Evolutionary conservation across 257 asterid genomes (phyloP).

Genomic region (Echites panduratus): DNA sequence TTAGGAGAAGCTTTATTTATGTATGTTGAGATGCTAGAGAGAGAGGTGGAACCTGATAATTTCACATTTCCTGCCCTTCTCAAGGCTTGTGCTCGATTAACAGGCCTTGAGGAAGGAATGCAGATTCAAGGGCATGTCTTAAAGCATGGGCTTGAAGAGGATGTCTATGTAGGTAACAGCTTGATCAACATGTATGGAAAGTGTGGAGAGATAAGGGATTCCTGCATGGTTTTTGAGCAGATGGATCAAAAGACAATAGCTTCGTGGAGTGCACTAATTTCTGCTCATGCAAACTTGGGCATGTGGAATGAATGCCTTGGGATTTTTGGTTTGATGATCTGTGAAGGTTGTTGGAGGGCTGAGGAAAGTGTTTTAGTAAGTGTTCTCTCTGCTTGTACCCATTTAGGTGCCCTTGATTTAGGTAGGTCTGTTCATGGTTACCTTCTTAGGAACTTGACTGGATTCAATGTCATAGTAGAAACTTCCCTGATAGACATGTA

Average conservation of each 20-base stretch:
- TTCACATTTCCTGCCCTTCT: constrained; percentile 64
- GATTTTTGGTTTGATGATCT: constrained; percentile 43
- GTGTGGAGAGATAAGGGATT: constrained; percentile 35
- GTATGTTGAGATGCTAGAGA: constrained; percentile 54
- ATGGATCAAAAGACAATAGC: constrained; percentile 55
- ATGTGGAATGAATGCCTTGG: constrained; percentile 59
- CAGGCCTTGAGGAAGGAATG: constrained; percentile 34
- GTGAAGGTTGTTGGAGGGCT: constrained; percentile 43
- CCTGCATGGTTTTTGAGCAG: constrained; percentile 41
- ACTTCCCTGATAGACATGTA: constrained; percentile 69
- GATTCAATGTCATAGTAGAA: constrained; percentile 54
- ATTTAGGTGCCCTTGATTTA: constrained; percentile 46
- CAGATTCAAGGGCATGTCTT: constrained; percentile 68
- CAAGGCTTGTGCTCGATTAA: constrained; percentile 47
- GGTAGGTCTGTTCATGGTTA: constrained; percentile 61
- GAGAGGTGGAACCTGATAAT: constrained; percentile 49
- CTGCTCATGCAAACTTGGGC: constrained; percentile 51
- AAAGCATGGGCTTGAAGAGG: constrained; percentile 51
- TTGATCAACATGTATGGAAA: constrained; percentile 80
- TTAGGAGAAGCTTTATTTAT: constrained; percentile 36
- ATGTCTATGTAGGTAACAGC: constrained; percentile 61
- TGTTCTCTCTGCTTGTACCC: constrained; percentile 67
- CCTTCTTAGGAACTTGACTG: constrained; percentile 51
- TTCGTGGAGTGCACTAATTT: constrained; percentile 85
- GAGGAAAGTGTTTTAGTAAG: constrained; percentile 80